Evolutionary conservation across 208 protist species (phyloP).

Genomic region (Trypanosoma conorhini): DNA sequence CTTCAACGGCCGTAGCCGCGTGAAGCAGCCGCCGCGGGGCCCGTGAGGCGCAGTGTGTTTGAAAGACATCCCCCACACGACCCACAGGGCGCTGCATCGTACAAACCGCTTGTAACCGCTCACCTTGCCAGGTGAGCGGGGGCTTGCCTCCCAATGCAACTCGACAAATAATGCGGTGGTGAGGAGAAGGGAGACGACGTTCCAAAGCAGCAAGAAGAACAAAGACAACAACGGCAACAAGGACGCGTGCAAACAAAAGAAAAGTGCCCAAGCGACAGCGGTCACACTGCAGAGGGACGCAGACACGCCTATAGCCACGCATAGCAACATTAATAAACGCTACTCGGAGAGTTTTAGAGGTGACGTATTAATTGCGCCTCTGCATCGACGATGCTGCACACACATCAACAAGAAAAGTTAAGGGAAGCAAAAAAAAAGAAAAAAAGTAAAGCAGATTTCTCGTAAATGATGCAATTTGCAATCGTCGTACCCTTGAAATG

Average conservation of each 20-base stretch:
- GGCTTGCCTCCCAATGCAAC: background rate
- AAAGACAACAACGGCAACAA: no score
- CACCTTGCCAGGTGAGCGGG: background rate
- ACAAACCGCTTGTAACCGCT: background rate
- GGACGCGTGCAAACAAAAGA: no score
- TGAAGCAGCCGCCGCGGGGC: background rate
- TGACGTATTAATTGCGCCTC: no score
- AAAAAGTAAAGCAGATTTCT: background rate
- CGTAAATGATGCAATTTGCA: background rate
- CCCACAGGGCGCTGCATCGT: background rate
- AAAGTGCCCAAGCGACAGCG: no score
- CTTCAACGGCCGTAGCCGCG: background rate
- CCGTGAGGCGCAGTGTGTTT: background rate
- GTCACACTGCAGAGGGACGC: background rate
- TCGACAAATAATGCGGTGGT: background rate
- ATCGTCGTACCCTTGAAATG: background rate
- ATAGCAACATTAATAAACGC: background rate
- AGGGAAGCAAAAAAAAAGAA: background rate
- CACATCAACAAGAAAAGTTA: no score
- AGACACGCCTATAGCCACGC: background rate
- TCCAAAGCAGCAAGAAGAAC: no score
- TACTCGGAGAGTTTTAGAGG: no score
- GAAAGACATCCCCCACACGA: slow-evolving; percentile 9
- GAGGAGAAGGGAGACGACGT: background rate
- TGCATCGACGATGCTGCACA: no score